A percentile compares a stretch with the other conserved stretches of the same genome.
Conservation (phyloP, 1,284 basidiomycete species). For the Cystobasidium pallidum region DNA sequence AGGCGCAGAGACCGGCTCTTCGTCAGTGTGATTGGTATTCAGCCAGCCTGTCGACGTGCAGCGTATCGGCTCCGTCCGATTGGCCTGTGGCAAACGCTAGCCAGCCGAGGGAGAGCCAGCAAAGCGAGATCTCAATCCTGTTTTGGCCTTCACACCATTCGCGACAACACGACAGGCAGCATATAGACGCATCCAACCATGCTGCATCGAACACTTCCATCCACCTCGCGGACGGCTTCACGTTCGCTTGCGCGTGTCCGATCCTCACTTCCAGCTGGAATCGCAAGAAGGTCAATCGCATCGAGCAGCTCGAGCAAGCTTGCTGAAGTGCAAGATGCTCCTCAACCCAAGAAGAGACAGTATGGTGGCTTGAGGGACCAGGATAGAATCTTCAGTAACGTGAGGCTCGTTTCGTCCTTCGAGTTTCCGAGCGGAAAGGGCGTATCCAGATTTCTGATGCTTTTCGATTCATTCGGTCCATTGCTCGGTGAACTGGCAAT, state of each 20-base stretch:
- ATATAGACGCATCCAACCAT: neutral
- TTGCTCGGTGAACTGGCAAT: neutral
- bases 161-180: neutral
- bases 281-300: conserved; percentile 31
- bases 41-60: neutral
- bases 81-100: neutral
- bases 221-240: conserved; percentile 25
- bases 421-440: neutral
- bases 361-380: conserved; percentile 85
- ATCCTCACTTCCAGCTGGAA: neutral
- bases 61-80: neutral
- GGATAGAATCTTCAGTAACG: conserved; percentile 68
- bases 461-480: neutral
- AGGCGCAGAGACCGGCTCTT: too few species aligned
- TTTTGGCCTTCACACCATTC: too few species aligned
- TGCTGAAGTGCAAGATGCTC: conserved; percentile 48
- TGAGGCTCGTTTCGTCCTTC: conserved; percentile 1
- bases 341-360: conserved; percentile 41
- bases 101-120: neutral
- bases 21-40: too few species aligned
- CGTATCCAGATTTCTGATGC: conserved; percentile 4
- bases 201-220: conserved; percentile 29
- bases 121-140: neutral
- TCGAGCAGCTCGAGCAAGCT: conserved; percentile 36
- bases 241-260: conserved; percentile 12